Percentiles rank a stretch among this genome's conserved stretches.
Evolutionary conservation across 768 basidiomycete species (phyloP).

Genomic region (Nidularia pulvinata): DNA sequence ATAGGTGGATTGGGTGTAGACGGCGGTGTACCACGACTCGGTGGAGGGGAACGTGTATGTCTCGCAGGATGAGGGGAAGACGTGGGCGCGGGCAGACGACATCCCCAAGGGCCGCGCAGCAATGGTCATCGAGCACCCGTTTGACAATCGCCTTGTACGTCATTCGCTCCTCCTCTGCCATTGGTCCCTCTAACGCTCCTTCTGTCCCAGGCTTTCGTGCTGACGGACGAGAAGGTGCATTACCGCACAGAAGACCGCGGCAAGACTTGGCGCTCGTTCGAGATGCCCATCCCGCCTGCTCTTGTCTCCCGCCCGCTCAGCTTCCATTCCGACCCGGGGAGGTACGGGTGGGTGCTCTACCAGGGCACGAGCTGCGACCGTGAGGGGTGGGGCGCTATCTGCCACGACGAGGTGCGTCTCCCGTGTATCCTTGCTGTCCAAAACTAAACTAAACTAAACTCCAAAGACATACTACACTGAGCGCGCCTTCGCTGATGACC

Average conservation of each 20-base stretch:
- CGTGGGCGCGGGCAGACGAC: slow-evolving; percentile 47
- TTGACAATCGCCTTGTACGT: slow-evolving; percentile 72
- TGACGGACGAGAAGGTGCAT: slow-evolving; percentile 75
- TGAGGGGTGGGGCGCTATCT: slow-evolving; percentile 51
- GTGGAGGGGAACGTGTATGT: slow-evolving; percentile 68
- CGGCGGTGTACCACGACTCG: slow-evolving; percentile 82
- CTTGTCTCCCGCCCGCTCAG: slow-evolving; percentile 66
- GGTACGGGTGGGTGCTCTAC: slow-evolving; percentile 76
- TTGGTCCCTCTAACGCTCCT: not conserved
- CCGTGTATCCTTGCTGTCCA: not conserved
- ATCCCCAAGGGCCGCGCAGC: slow-evolving; percentile 57
- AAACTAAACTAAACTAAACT: slow-evolving; percentile 4
- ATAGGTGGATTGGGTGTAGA: slow-evolving; percentile 18
- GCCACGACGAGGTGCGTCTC: slow-evolving; percentile 70
- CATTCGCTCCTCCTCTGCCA: not conserved
- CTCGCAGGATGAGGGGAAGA: slow-evolving; percentile 87
- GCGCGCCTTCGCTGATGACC: slow-evolving; percentile 70
- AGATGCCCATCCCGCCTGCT: slow-evolving; percentile 61
- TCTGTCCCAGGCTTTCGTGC: slow-evolving; percentile 75
- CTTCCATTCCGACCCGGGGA: slow-evolving; percentile 80
- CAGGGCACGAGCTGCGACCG: slow-evolving; percentile 70
- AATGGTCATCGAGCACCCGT: slow-evolving; percentile 87
- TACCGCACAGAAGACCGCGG: slow-evolving; percentile 91
- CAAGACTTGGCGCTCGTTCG: slow-evolving; percentile 83
- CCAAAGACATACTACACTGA: slow-evolving; percentile 86